phyloP scores from a whole-genome alignment of 371 early-diverging fungal genomes.

The Mortierella sp. region DNA sequence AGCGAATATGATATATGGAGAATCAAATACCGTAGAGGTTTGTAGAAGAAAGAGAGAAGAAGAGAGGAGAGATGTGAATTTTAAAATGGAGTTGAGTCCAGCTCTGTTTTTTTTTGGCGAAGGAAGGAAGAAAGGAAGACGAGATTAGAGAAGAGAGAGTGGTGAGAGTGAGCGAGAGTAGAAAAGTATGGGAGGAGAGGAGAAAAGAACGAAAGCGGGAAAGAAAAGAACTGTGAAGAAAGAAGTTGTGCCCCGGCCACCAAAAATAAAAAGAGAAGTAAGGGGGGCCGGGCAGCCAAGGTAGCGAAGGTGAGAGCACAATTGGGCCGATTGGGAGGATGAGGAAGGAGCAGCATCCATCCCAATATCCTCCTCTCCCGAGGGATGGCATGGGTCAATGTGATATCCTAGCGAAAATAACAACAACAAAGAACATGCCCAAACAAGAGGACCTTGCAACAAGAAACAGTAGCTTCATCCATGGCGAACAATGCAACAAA shows the following conservation, averaged over 20 bases:
- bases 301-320: background rate
- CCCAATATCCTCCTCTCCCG: background rate
- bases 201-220: background rate
- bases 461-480: background rate
- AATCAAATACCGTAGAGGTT: background rate
- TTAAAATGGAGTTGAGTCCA: background rate
- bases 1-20: background rate
- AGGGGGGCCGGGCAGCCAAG: background rate
- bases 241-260: background rate
- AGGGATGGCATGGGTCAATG: background rate
- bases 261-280: slow-evolving; percentile 2
- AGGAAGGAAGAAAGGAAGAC: background rate
- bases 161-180: background rate
- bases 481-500: background rate
- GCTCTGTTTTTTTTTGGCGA: background rate
- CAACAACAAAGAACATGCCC: background rate
- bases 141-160: background rate
- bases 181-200: slow-evolving; percentile 2
- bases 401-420: background rate
- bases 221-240: background rate
- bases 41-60: background rate
- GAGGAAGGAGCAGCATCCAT: background rate
- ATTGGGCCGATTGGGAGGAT: background rate
- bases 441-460: background rate
- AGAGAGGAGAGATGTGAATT: background rate